Percentiles rank a stretch among this genome's conserved stretches.
Evolutionary conservation across 2,329 filamentous ascomycete genomes (phyloP).

Genomic region (Chaetomium strumarium): DNA sequence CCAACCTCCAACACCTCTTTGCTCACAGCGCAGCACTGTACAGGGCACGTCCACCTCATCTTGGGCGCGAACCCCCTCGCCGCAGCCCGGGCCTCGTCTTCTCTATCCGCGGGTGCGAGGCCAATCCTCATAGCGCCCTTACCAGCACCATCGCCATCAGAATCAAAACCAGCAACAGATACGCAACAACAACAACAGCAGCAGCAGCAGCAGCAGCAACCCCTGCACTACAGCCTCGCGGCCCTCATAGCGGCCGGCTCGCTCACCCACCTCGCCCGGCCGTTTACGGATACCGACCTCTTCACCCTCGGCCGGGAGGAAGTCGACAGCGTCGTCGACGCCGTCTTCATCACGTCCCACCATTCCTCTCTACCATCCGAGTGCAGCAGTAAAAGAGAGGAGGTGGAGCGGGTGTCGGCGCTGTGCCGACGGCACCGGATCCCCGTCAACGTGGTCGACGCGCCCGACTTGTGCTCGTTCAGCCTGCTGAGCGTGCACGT

Average conservation of each 20-base stretch:
- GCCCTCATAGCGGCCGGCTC: conserved; percentile 60
- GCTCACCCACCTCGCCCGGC: conserved; percentile 59
- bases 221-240: conserved; percentile 52
- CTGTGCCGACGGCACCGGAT: conserved; percentile 76
- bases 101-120: conserved; percentile 72
- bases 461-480: conserved; percentile 81
- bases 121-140: conserved; percentile 70
- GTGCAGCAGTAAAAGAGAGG: conserved; percentile 23
- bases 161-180: neutral
- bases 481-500: conserved; percentile 81
- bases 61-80: conserved; percentile 83
- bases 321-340: conserved; percentile 73
- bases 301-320: conserved; percentile 73
- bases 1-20: conserved; percentile 43
- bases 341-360: conserved; percentile 84
- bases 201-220: neutral
- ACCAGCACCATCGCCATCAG: neutral
- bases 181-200: neutral
- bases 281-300: conserved; percentile 67
- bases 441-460: conserved; percentile 87
- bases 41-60: conserved; percentile 71
- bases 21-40: conserved; percentile 66
- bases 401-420: conserved; percentile 56
- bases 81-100: conserved; percentile 73
- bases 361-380: conserved; percentile 31